These are phyloP conservation scores for Nicotiana paniculata DNA, from an alignment of 257 asterid species.

Conservation along the genomic window DNA sequence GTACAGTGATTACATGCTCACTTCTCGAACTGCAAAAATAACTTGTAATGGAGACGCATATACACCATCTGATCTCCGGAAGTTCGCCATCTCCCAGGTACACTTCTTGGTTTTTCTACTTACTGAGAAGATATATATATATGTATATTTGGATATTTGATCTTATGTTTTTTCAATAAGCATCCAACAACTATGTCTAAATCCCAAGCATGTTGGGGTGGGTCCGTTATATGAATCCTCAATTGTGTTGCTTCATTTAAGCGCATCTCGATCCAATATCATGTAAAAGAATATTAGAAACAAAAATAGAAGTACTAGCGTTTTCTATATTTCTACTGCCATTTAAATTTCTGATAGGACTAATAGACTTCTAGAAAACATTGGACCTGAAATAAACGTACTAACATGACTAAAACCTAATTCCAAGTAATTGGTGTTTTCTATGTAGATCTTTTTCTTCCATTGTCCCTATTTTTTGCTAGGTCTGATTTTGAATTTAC, in stretches of 20 bases:
- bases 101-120: not conserved
- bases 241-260: not conserved
- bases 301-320: not conserved
- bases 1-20: constrained; percentile 76
- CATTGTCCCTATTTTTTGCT: not conserved
- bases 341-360: not conserved
- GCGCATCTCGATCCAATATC: not conserved
- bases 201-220: too few relatives aligned
- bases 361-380: not conserved
- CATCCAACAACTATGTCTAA: not conserved
- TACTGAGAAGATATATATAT: not conserved
- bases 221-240: not conserved
- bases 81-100: constrained; percentile 76
- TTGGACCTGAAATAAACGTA: not conserved
- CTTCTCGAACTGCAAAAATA: constrained; percentile 49
- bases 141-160: not conserved
- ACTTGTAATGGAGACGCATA: constrained; percentile 46
- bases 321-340: not conserved
- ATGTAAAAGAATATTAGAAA: not conserved
- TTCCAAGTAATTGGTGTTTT: not conserved
- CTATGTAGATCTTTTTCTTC: not conserved
- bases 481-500: not conserved
- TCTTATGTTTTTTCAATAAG: not conserved
- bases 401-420: not conserved
- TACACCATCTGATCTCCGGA: constrained; percentile 51